Conservation (phyloP, 1,284 basidiomycete genomes). For the Wallemia hederae region DNA sequence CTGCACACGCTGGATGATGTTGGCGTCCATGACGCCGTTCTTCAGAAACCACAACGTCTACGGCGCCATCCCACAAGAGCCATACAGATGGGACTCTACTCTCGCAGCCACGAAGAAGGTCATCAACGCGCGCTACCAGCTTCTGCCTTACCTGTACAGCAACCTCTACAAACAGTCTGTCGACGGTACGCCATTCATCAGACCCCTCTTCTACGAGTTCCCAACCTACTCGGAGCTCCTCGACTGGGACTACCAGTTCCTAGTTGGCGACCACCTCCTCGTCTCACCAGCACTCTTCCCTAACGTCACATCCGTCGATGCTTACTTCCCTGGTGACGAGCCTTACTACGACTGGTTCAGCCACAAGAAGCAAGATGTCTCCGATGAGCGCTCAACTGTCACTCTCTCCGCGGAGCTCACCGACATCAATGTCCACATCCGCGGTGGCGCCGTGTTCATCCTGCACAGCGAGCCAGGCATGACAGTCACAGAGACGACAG, state of each 20-base stretch:
- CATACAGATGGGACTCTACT: constrained; percentile 40
- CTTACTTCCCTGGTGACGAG: constrained; percentile 26
- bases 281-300: constrained; percentile 41
- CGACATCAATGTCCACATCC: constrained; percentile 36
- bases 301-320: constrained; percentile 24
- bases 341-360: constrained; percentile 51
- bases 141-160: constrained; percentile 44
- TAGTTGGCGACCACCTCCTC: constrained; percentile 35
- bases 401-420: constrained; percentile 30
- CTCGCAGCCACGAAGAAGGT: constrained; percentile 39
- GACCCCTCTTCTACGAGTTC: constrained; percentile 46
- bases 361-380: constrained; percentile 23
- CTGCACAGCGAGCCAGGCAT: constrained; percentile 27
- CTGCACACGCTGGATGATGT: constrained; percentile 51
- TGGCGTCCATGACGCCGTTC: constrained; percentile 37
- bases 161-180: constrained; percentile 38
- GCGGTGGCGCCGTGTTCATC: constrained; percentile 28
- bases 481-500: constrained; percentile 28
- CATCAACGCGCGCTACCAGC: constrained; percentile 31
- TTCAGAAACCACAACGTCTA: constrained; percentile 14
- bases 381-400: constrained; percentile 17
- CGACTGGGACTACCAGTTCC: constrained; percentile 33
- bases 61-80: constrained; percentile 24
- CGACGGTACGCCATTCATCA: constrained; percentile 33
- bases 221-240: constrained; percentile 35